Percentiles rank a stretch among this genome's conserved stretches.
Evolutionary conservation across 345 rosid species (phyloP).

Genomic region (Kernera saxatilis): DNA sequence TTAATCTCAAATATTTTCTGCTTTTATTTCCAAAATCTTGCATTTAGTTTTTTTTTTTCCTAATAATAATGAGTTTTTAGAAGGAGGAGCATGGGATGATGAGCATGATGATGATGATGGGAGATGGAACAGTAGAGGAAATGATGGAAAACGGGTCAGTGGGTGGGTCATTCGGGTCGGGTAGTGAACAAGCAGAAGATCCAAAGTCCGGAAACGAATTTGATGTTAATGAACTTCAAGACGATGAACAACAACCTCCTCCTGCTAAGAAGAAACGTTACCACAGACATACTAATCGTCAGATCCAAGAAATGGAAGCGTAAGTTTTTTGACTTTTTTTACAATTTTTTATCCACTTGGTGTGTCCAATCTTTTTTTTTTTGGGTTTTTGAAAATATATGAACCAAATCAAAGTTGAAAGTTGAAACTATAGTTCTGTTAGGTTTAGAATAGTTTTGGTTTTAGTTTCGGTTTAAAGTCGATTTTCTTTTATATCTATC

Average conservation of each 20-base stretch:
- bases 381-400: background rate
- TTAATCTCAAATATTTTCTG: background rate
- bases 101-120: slow-evolving; percentile 59
- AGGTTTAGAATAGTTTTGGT: background rate
- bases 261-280: slow-evolving; percentile 78
- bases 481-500: background rate
- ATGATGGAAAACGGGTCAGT: slow-evolving; percentile 74
- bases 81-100: slow-evolving; percentile 65
- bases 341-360: background rate
- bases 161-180: slow-evolving; percentile 80
- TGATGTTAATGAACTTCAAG: slow-evolving; percentile 27
- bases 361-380: background rate
- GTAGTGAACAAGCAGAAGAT: slow-evolving; percentile 71
- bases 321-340: slow-evolving; percentile 29
- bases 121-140: slow-evolving; percentile 48
- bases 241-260: slow-evolving; percentile 39
- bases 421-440: background rate
- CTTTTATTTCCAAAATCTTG: background rate
- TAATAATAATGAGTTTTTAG: slow-evolving; percentile 13
- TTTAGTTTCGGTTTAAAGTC: background rate
- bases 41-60: background rate
- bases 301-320: slow-evolving; percentile 99
- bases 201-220: slow-evolving; percentile 60
- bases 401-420: background rate
- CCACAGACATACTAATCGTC: slow-evolving; percentile 85